Evolutionary conservation across 768 basidiomycete genomes (phyloP).

Genomic region (Porphyrellus cyaneotinctus): DNA sequence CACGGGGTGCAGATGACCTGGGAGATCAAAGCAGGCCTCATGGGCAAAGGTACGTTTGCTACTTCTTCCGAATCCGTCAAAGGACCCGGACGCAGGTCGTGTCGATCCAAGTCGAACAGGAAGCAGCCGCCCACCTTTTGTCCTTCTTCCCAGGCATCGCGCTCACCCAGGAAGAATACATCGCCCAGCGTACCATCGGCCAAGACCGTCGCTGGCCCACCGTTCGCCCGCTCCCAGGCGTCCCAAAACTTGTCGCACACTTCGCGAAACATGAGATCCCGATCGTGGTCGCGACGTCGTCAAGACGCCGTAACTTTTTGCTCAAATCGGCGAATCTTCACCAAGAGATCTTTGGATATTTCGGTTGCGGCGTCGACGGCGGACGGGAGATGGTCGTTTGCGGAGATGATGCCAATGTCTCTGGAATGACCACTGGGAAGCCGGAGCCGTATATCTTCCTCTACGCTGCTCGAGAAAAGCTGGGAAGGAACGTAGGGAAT

Average conservation of each 20-base stretch:
- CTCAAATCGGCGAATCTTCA: conserved; percentile 64
- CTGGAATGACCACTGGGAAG: conserved; percentile 60
- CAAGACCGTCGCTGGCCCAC: conserved; percentile 69
- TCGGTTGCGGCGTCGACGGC: conserved; percentile 20
- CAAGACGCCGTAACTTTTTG: conserved; percentile 57
- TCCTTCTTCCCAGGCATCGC: conserved; percentile 74
- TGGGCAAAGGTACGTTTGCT: conserved; percentile 67
- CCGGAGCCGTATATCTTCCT: conserved; percentile 82
- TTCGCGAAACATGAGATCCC: conserved; percentile 64
- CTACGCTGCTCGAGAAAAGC: conserved; percentile 56
- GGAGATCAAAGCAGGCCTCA: conserved; percentile 85
- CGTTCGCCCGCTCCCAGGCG: conserved; percentile 72
- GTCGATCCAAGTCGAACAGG: conserved; percentile 50
- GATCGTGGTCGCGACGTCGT: conserved; percentile 80
- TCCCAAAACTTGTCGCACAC: conserved; percentile 62
- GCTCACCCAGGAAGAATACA: conserved; percentile 57
- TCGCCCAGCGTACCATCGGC: conserved; percentile 48
- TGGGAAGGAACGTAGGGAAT: conserved; percentile 55
- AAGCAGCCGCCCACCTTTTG: conserved; percentile 62
- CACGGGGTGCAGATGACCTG: conserved; percentile 80
- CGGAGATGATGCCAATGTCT: conserved; percentile 52
- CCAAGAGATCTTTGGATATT: conserved; percentile 47
- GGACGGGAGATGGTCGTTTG: conserved; percentile 58
- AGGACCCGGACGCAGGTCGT: neutral
- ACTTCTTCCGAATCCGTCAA: neutral